A percentile compares a stretch with the other conserved stretches of the same genome.
These are phyloP conservation scores for Ceratocystis colombiana DNA, from an alignment of 2,329 filamentous ascomycete genomes.

Conservation along the genomic window DNA sequence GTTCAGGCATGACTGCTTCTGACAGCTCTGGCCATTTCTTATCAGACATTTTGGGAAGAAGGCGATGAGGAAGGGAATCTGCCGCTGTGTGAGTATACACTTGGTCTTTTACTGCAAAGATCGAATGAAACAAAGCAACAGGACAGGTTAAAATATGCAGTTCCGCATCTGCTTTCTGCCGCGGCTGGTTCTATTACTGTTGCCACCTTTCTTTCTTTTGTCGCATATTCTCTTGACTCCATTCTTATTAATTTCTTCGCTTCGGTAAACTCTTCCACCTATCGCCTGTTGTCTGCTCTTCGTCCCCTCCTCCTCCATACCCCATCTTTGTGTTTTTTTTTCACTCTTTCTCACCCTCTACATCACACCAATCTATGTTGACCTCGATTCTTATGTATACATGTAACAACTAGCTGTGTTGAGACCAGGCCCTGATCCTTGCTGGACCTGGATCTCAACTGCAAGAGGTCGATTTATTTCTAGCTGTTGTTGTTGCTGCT, in stretches of 20 bases:
- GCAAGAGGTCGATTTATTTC: neutral
- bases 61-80: neutral
- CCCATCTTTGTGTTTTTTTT: neutral
- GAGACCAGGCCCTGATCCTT: constrained; percentile 1
- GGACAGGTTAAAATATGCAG: neutral
- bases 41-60: neutral
- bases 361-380: neutral
- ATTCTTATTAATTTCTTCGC: constrained; percentile 11
- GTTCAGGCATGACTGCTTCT: neutral
- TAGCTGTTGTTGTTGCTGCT: neutral
- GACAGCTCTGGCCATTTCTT: neutral
- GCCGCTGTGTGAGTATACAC: neutral
- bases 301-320: neutral
- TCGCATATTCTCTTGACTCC: neutral
- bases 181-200: neutral
- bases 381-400: constrained; percentile 18
- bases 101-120: neutral
- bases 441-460: constrained; percentile 13
- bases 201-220: neutral
- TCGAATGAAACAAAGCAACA: neutral
- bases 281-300: neutral
- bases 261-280: too few species aligned
- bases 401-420: neutral
- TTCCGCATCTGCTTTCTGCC: neutral
- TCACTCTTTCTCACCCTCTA: neutral